Base-by-base conservation (phyloP, 805 yeast species). In the Wickerhamomyces pijperi region DNA sequence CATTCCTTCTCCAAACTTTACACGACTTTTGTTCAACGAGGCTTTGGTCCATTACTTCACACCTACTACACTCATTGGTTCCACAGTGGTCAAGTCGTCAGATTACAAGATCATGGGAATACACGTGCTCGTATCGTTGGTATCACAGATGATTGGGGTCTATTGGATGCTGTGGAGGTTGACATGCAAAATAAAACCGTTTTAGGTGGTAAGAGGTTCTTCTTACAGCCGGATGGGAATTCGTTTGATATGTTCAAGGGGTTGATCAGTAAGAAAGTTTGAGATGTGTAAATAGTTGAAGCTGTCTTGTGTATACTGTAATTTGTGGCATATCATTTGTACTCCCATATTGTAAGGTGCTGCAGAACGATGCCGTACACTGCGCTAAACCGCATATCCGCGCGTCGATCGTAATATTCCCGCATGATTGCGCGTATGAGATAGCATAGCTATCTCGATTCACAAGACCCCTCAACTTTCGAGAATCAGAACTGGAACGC, bases 231-330 rank as follows among this genome's bases (percentile, higher is more conserved):
- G 0, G 98, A 92, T 59, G 98, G 99, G 1, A 92, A 92, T 56
- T 85, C 97, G 3, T 92, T 92, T 53, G 97, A 92, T 56, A 88
- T 92, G 70, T 82, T 92, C 64, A 81, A 72, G 48, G 97, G 97
- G 0, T 65, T 92, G 46, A 82, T 90, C 15, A 82, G 78, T 16
- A 77, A 65, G 43, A 81, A 78, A 52, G 59, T 60, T 31, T 25
- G n/a, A 25, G n/a, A n/a, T n/a, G n/a, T n/a, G 6, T 21, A 21
- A 21, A 21, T 7, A 21, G 9, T 11, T 11, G 25, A 7, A 21
- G 25, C 25, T 21, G 25, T 21, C 6, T 21, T 7, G 11, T 21
- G 11, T 21, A 21, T 6, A 21, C 11, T 21, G 6, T 7, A 7
- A 21, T 21, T 11, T 21, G 11, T n/a, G n/a, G n/a, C n/a, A n/a